A percentile compares a stretch with the other conserved stretches of the same genome.
Conservation (phyloP, 129 eudicot species). For the Tanacetum coccineum region DNA sequence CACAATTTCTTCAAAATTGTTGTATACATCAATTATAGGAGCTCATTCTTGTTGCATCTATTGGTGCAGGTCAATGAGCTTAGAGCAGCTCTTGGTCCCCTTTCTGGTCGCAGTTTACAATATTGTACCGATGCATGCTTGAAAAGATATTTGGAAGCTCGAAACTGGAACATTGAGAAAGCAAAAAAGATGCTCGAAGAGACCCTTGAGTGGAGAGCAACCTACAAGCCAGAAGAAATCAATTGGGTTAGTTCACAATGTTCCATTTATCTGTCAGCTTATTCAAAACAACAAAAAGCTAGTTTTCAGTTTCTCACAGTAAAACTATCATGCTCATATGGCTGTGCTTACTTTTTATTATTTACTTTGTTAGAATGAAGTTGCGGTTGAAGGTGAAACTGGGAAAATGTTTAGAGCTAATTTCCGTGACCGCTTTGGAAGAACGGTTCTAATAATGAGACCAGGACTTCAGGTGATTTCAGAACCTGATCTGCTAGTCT, state of each 20-base stretch:
- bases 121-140: slow-evolving; percentile 72
- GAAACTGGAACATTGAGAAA: slow-evolving; percentile 77
- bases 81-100: slow-evolving; percentile 54
- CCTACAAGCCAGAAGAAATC: slow-evolving; percentile 78
- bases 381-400: slow-evolving; percentile 85
- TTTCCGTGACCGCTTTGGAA: slow-evolving; percentile 78
- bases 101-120: slow-evolving; percentile 41
- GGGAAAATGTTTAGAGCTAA: slow-evolving; percentile 80
- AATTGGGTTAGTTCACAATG: slow-evolving; percentile 59
- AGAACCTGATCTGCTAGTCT: background rate
- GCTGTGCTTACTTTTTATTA: background rate
- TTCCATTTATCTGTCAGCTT: background rate
- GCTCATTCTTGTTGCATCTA: no score
- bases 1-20: slow-evolving; percentile 5
- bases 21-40: slow-evolving; percentile 3
- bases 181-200: slow-evolving; percentile 87
- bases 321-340: no score
- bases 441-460: slow-evolving; percentile 72
- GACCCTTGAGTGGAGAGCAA: slow-evolving; percentile 63
- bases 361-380: slow-evolving; percentile 52
- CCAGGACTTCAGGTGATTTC: slow-evolving; percentile 78
- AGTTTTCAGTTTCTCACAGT: background rate
- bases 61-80: slow-evolving; percentile 52
- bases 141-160: slow-evolving; percentile 74
- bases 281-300: background rate